These are phyloP conservation scores for Pestalotiopsis sp. DNA, from an alignment of 2,329 filamentous ascomycete species.

Conservation along the genomic window DNA sequence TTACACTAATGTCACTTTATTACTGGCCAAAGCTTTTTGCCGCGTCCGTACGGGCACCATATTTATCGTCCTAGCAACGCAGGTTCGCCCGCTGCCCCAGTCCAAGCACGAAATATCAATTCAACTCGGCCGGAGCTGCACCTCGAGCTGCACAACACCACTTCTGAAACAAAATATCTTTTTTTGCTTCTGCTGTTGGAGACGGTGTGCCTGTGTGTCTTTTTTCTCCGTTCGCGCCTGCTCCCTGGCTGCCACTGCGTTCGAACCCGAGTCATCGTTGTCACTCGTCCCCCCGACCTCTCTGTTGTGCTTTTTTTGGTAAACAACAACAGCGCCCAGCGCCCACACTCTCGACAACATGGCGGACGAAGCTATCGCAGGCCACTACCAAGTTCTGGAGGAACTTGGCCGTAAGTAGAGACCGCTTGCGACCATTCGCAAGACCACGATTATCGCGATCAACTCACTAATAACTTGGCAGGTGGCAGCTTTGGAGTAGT, in stretches of 20 bases:
- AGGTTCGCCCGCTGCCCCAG: background rate
- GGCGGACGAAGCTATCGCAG: conserved; percentile 69
- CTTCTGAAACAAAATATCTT: conserved; percentile 9
- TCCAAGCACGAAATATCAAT: background rate
- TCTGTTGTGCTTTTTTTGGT: conserved; percentile 4
- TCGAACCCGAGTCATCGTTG: conserved; percentile 15
- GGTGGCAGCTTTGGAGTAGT: conserved; percentile 95
- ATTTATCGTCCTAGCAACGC: conserved; percentile 9
- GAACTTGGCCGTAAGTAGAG: conserved; percentile 82
- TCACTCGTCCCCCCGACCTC: conserved; percentile 12
- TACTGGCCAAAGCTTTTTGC: conserved; percentile 8
- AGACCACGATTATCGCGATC: background rate
- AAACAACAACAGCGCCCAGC: conserved; percentile 10
- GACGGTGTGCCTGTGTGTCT: conserved; percentile 8
- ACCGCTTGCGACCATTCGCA: background rate
- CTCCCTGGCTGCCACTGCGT: conserved; percentile 17
- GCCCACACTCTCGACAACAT: conserved; percentile 35
- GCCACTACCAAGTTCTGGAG: conserved; percentile 91
- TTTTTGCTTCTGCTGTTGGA: conserved; percentile 4
- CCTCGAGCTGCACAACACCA: conserved; percentile 1
- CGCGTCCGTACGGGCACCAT: background rate
- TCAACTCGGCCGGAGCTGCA: background rate
- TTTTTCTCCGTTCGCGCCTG: conserved; percentile 13
- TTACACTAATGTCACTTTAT: background rate
- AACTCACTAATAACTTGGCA: conserved; percentile 34